Conservation (phyloP, 140 eudicot genomes). For the Cichorium intybus region DNA sequence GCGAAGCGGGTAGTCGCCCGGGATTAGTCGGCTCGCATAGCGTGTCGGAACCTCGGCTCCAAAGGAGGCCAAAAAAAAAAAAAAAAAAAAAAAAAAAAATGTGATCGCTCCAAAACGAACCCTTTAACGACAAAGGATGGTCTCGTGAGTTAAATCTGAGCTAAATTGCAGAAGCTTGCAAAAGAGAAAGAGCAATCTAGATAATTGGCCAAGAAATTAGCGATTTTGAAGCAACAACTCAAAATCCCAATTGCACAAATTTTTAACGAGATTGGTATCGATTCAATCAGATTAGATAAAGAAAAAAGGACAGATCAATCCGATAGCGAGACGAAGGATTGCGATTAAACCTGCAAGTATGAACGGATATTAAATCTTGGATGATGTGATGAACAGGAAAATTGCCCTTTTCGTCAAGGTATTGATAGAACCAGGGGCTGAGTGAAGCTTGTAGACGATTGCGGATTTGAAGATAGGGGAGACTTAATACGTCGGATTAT, state of each 20-base stretch:
- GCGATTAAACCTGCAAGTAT: conserved; percentile 26
- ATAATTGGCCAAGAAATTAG: neutral
- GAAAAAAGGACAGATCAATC: neutral
- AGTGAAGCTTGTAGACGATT: conserved; percentile 19
- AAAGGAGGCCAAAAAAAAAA: too few species aligned
- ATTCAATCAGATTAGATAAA: conserved; percentile 6
- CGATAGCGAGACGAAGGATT: neutral
- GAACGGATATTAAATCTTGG: neutral
- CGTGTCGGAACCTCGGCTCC: too few species aligned
- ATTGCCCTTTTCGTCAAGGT: conserved; percentile 7
- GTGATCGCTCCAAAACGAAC: neutral
- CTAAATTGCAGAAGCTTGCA: neutral
- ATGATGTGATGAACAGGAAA: conserved; percentile 16
- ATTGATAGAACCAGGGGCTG: conserved; percentile 7
- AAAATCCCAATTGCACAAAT: neutral
- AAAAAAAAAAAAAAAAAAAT: too few species aligned
- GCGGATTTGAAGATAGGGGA: conserved; percentile 16
- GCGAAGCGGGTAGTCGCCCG: too few species aligned
- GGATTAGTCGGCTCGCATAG: too few species aligned
- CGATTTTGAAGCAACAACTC: conserved; percentile 5
- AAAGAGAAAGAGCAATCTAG: neutral
- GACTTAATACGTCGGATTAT: conserved; percentile 15
- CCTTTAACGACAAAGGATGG: neutral
- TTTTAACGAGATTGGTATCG: conserved; percentile 5
- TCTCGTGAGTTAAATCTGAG: conserved; percentile 9